Base-by-base conservation (phyloP, 495 filamentous ascomycete species). In the Aspergillus sparsus region DNA sequence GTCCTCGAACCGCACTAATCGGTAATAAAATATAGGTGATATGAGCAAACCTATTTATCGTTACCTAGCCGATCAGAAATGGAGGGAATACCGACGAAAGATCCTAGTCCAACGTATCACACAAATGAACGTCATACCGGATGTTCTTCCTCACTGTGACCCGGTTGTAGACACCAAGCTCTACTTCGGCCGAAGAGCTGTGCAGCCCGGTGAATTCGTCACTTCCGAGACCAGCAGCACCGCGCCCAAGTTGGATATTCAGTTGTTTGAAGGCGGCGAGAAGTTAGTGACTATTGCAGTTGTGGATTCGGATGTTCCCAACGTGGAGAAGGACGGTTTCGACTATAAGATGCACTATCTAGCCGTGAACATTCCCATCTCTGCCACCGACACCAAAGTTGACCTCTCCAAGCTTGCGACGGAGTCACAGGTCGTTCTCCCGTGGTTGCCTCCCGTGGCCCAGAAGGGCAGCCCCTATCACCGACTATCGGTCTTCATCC, bases 11-110 rank as follows among this genome's bases (percentile, higher is more conserved):
- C 13, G 45, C 44, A 12, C 10, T 18, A 32, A 51, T 51, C 47
- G 32, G 21, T 34, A 51, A 51, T 13, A 32, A 13, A 33, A 10
- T 49, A 6, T 51, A 97, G 92, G 90, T 51, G 91, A 97, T 69
- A 93, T 97, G 93, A 87, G 85, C 75, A 94, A 96, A 73, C 95
- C 94, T 39, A 89, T 99, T 71, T 99, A 99, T 80, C 91, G 93
- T 41, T 87, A 88, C 70, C 85, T 98, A 49, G 89, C 93, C 54
- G 83, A 97, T 70, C 78, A 79, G 55, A 90, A 93, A 79, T 99
- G 95, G 95, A 84, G 88, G 59, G 80, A 86, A 62, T 90, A 92
- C 76, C 85, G 87, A 61, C 85, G 84, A 47, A 82, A 81, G 51
- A 77, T 97, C 58, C 80, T 96, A 49, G 81, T 87, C 61, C 95